Base-by-base conservation (phyloP, 192 early-diverging fungal species). In the Chytriomyces sp. region DNA sequence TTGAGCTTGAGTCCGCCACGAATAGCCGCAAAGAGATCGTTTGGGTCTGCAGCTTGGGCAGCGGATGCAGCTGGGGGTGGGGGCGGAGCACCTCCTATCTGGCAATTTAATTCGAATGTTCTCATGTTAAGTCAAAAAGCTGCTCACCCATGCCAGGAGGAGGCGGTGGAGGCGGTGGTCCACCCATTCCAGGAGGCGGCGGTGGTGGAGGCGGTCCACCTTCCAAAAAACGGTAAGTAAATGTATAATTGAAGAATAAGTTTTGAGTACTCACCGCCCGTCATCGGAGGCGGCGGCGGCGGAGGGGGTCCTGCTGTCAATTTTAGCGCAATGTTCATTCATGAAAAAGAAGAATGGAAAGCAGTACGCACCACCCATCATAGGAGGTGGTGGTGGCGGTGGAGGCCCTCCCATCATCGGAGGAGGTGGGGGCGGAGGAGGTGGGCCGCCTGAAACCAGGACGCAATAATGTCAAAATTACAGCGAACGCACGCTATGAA, bases 81-180 rank as follows among this genome's bases (percentile, higher is more conserved):
- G 4, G 69, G 68, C 52, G 68, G 68, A 22, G 68, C 56, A 65
- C 67, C 36, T 62, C 41, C 69, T 63, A n/a, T 14, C 28, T 73
- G 8, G 58, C 70, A 25, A 61, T 69, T 39, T 39, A 58, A 32
- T 57, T 63, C 14, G 62, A n/a, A 14, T 60, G 55, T n/a, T 59
- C n/a, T 22, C 28, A 19, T 22, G 64, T 31, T 34, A 63, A 63
- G 25, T 67, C 59, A 64, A 73, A 61, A 14, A 72, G 12, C 39
- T 36, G 55, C 25, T 25, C 56, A 36, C 71, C 71, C 28, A 49
- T 53, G 6, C 67, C 75, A 17, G 75, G 41, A 31, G 77, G 64
- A 3, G 72, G 72, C 30, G 72, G 76, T 8, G 76, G 76, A 38
- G 76, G 76, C 26, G 25, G 71, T 59, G 14, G 69, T 26, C 68